Percentiles rank a stretch among this genome's conserved stretches.
Conservation (phyloP, 176 grass and related monocot species). For the Raddia distichophylla region DNA sequence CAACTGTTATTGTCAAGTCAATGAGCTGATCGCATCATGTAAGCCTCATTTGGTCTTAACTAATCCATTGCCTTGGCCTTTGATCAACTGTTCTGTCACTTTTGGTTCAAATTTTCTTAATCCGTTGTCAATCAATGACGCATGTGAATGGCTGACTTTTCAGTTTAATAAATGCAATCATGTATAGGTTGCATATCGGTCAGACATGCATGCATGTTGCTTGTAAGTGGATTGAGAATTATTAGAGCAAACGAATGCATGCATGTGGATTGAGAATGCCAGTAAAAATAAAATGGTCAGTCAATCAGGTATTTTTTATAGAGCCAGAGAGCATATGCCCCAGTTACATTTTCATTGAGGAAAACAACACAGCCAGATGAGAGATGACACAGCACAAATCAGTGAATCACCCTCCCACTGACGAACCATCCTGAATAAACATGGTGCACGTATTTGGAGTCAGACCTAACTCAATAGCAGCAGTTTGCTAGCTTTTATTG, state of each 20-base stretch:
- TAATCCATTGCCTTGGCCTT: not conserved
- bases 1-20: not conserved
- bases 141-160: constrained; percentile 4
- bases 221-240: not conserved
- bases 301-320: not conserved
- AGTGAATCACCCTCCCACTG: not conserved
- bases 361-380: not conserved
- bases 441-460: not conserved
- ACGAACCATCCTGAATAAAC: not conserved
- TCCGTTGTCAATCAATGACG: constrained; percentile 10
- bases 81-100: not conserved
- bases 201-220: not conserved
- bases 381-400: not conserved
- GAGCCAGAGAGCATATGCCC: not conserved
- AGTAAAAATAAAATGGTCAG: not conserved
- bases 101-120: not conserved
- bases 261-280: not conserved
- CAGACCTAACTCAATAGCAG: not conserved
- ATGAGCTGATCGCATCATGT: not conserved
- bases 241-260: too few relatives aligned
- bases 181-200: not conserved
- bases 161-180: constrained; percentile 4
- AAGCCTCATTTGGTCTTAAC: not conserved
- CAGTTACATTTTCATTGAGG: not conserved
- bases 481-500: not conserved